Evolutionary conservation across 768 basidiomycete species (phyloP).

Genomic region (Thelephora ganbajun): DNA sequence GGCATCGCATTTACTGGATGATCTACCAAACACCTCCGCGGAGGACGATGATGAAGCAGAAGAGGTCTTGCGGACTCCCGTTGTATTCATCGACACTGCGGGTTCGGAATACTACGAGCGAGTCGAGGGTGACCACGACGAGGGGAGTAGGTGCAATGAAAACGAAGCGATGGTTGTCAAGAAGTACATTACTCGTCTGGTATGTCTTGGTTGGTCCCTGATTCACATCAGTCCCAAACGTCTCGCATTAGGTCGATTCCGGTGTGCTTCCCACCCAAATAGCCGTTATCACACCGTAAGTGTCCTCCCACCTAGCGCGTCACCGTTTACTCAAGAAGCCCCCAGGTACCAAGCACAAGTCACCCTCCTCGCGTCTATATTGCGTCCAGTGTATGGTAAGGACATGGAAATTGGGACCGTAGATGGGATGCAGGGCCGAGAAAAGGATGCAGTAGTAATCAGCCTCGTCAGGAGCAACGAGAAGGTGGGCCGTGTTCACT

Average conservation of each 20-base stretch:
- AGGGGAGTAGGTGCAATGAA: constrained; percentile 87
- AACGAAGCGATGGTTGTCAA: constrained; percentile 85
- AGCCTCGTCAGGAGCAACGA: constrained; percentile 89
- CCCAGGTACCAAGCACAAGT: constrained; percentile 90
- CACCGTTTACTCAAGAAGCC: neutral
- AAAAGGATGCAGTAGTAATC: constrained; percentile 89
- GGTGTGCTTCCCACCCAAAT: constrained; percentile 62
- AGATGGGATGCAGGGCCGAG: constrained; percentile 95
- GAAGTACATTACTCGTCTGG: constrained; percentile 71
- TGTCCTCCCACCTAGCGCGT: neutral
- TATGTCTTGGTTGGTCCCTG: constrained; percentile 19
- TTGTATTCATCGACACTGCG: constrained; percentile 90
- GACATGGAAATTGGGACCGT: constrained; percentile 86
- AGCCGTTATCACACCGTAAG: constrained; percentile 77
- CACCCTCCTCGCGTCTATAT: constrained; percentile 59
- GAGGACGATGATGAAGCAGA: too few species aligned
- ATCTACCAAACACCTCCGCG: constrained; percentile 41
- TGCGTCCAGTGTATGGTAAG: constrained; percentile 55
- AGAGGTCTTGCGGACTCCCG: constrained; percentile 61
- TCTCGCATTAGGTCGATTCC: constrained; percentile 31
- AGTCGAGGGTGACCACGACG: constrained; percentile 63
- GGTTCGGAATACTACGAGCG: constrained; percentile 91
- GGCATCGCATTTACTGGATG: constrained; percentile 55
- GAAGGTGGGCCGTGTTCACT: constrained; percentile 27
- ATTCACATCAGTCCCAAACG: neutral